Percentiles rank a stretch among this genome's conserved stretches.
phyloP scores from a whole-genome alignment of 441 rosid species.

The Mallotus repandus region DNA sequence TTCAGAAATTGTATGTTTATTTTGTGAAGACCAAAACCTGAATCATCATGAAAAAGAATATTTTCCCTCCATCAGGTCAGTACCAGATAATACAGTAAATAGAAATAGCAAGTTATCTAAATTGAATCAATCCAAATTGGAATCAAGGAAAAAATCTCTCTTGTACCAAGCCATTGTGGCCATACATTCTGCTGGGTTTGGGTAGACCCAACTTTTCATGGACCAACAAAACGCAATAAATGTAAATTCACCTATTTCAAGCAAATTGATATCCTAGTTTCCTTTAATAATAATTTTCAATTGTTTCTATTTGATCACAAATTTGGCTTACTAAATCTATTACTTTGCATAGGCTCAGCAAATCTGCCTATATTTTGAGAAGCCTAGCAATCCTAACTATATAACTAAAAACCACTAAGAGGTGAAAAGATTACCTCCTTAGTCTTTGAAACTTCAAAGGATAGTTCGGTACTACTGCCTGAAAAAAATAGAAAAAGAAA shows the following conservation, averaged over 20 bases:
- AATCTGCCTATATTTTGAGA: not conserved
- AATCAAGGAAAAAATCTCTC: not conserved
- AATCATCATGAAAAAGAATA: not conserved
- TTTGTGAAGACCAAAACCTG: not conserved
- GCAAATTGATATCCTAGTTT: not conserved
- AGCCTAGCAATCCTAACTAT: not conserved
- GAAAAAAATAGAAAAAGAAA: conserved; percentile 20
- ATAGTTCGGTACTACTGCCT: conserved; percentile 71
- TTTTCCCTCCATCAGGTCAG: not conserved
- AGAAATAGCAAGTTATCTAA: not conserved
- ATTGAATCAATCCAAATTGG: not conserved
- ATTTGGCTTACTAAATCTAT: not conserved
- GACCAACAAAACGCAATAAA: not conserved
- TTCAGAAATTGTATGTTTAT: not conserved
- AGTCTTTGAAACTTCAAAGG: conserved; percentile 64
- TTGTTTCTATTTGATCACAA: not conserved
- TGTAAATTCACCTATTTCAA: not conserved
- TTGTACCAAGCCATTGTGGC: not conserved
- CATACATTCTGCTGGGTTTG: not conserved
- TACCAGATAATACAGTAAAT: not conserved
- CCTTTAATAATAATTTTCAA: not conserved
- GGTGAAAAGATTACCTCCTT: conserved; percentile 49
- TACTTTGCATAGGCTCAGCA: not conserved
- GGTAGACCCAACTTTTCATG: not conserved
- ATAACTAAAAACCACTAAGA: not conserved